Conservation (phyloP, 345 rosid genomes). For the Geranium rotundifolium region DNA sequence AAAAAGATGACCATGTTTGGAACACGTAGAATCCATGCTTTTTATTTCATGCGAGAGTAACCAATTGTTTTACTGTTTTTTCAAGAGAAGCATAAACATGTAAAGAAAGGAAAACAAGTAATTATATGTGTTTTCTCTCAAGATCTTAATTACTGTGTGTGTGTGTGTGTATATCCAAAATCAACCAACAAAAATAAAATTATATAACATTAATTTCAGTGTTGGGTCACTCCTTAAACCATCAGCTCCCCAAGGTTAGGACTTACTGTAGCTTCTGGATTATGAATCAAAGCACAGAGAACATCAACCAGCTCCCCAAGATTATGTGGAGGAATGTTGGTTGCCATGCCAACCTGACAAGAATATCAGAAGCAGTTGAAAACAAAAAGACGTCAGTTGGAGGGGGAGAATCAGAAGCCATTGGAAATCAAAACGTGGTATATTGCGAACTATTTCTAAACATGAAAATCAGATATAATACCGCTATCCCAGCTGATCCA, state of each 20-base stretch:
- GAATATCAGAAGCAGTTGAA: neutral
- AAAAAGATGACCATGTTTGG: too few species aligned
- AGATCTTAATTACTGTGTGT: too few species aligned
- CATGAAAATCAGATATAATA: constrained; percentile 14
- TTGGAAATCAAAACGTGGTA: neutral
- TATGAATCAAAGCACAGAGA: constrained; percentile 63
- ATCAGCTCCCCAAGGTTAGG: neutral
- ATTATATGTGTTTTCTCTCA: too few species aligned
- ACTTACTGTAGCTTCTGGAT: constrained; percentile 72
- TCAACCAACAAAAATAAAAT: too few species aligned
- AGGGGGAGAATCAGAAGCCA: neutral
- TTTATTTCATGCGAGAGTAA: too few species aligned
- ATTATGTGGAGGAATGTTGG: constrained; percentile 84
- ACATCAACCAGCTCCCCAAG: constrained; percentile 80
- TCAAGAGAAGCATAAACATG: too few species aligned
- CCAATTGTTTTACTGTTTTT: too few species aligned
- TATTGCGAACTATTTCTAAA: neutral
- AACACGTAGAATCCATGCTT: too few species aligned
- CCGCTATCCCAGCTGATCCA: constrained; percentile 98
- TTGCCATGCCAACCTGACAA: constrained; percentile 81
- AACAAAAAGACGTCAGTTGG: neutral
- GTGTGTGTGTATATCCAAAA: too few species aligned
- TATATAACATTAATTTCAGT: too few species aligned
- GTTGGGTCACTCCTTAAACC: too few species aligned
- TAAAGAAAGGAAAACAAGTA: too few species aligned